phyloP scores from a whole-genome alignment of 257 asterid species.

The Echites panduratus region DNA sequence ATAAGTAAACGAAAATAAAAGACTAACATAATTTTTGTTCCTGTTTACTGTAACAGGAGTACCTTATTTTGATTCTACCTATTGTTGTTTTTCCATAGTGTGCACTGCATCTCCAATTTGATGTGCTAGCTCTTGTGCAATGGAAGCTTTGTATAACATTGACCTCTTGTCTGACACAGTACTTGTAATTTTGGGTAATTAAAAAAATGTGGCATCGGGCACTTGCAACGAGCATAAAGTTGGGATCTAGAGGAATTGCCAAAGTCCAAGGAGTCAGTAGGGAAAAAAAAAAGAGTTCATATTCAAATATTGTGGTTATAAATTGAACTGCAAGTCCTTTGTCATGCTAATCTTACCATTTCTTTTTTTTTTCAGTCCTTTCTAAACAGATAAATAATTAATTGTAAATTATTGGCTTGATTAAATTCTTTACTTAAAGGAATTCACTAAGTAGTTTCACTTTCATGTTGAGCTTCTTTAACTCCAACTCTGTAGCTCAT shows the following conservation, averaged over 20 bases:
- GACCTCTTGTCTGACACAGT: conserved; percentile 64
- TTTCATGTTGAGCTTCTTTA: not conserved
- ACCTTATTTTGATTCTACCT: not conserved
- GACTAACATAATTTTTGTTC: too few species aligned
- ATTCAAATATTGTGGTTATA: conserved; percentile 69
- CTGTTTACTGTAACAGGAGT: not conserved
- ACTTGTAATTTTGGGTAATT: conserved; percentile 84
- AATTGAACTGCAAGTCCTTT: conserved; percentile 93
- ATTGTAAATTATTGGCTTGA: too few species aligned
- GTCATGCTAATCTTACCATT: conserved; percentile 52
- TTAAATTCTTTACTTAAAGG: not conserved
- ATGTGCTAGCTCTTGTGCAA: conserved; percentile 49
- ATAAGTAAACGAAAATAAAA: not conserved
- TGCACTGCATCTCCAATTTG: conserved; percentile 6
- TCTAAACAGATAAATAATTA: not conserved
- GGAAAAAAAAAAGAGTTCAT: conserved; percentile 43
- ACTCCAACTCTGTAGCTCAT: not conserved
- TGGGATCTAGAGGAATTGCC: conserved; percentile 83
- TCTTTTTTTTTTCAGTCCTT: conserved; percentile 11
- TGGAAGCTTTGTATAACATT: conserved; percentile 81
- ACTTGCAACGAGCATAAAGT: conserved; percentile 80
- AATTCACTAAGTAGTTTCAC: not conserved
- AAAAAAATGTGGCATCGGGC: conserved; percentile 79
- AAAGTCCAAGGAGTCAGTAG: conserved; percentile 74
- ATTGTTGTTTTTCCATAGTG: not conserved